Base-by-base conservation (phyloP, 108 stramenopile genomes). In the Aurantiochytrium sp. region DNA sequence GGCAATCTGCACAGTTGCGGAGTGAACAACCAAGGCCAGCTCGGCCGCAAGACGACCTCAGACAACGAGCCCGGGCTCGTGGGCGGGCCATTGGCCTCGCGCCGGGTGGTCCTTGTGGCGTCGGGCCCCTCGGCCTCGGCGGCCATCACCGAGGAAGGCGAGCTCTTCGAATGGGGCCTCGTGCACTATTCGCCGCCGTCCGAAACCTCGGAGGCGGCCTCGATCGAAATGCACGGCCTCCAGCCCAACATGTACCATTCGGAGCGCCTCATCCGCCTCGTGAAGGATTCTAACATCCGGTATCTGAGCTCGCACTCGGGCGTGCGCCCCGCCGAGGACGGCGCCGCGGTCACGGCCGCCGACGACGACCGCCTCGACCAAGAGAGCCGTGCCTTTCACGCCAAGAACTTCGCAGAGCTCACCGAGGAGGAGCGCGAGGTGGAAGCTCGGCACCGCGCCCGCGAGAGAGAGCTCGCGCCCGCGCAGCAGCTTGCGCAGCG, bases 91-190 rank as follows among this genome's bases (percentile, higher is more conserved):
- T 24, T 81, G 21, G 27, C 24, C n/a, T 22, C 73, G 17, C 73
- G 73, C n/a, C 39, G 73, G 0, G 73, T 81, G 0, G 73, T 81
- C 6, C 10, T 6, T 24, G 73, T 81, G 21, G 73, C 73, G 45
- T 22, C 73, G 30, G 73, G 73, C 6, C 45, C 8, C 39, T 12
- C 45, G 50, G 39, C 73, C 45, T n/a, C 42, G 27, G 73, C 73
- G n/a, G 73, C 73, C n/a, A 48, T 81, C 45, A 81, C 73, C n/a
- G 73, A 81, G 45, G 42, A 81, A 0, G 73, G 73, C 39, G 73
- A 81, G 73, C 73, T 81, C 39, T 81, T 22, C 39, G 73, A 81
- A 48, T 81, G 73, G 73, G 73, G 73, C 15, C 73, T 81, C 30
- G 42, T 81, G 73, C 73, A 81, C 73, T 81, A 39, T 30, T 48